phyloP scores from a whole-genome alignment of 78 protist species.

The Emiliania huxleyi region DNA sequence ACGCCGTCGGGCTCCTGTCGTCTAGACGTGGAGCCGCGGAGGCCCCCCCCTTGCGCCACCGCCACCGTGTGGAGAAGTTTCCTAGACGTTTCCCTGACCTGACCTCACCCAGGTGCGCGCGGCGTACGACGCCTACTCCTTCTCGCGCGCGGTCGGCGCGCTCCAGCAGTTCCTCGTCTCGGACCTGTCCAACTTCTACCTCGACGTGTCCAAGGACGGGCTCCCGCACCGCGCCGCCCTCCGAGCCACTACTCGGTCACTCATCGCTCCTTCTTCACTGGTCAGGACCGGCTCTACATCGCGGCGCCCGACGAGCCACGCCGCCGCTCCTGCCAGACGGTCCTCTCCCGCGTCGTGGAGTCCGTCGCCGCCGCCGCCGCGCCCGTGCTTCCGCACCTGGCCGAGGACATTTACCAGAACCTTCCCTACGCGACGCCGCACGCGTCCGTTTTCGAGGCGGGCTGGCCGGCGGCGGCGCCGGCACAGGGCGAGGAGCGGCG shows the following conservation, averaged over 20 bases:
- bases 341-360: background rate
- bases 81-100: too few relatives aligned
- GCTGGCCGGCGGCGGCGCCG: background rate
- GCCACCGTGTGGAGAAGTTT: too few relatives aligned
- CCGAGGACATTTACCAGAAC: constrained; percentile 57
- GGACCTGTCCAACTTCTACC: constrained; percentile 81
- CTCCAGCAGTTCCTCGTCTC: constrained; percentile 20
- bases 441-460: background rate
- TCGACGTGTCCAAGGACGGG: constrained; percentile 71
- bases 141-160: background rate
- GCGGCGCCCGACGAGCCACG: constrained; percentile 40
- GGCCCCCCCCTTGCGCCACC: too few relatives aligned
- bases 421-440: background rate
- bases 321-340: constrained; percentile 42
- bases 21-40: too few relatives aligned
- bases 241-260: background rate
- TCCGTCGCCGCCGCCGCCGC: constrained; percentile 34
- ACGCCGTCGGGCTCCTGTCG: too few relatives aligned
- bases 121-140: background rate
- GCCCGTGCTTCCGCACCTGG: constrained; percentile 59
- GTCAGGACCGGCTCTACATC: constrained; percentile 70
- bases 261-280: background rate
- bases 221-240: constrained; percentile 66
- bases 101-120: too few relatives aligned
- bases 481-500: background rate